A percentile compares a stretch with the other conserved stretches of the same genome.
phyloP scores from a whole-genome alignment of 805 yeast genomes.

The Isabelozyma rhagii region DNA sequence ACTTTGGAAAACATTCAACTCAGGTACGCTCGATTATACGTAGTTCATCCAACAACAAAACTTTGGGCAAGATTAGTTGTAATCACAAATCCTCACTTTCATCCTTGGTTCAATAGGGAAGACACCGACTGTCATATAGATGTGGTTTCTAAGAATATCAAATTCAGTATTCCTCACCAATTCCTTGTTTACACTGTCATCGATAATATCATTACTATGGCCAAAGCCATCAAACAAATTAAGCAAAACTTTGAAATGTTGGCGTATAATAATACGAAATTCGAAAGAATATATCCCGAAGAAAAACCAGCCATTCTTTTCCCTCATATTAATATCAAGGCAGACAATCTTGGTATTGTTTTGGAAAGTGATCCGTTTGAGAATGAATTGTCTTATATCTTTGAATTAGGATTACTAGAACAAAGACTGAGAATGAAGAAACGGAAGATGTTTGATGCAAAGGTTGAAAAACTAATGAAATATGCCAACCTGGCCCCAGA shows the following conservation, averaged over 20 bases:
- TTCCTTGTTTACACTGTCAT: constrained; percentile 75
- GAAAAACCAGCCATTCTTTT: constrained; percentile 43
- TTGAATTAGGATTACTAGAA: constrained; percentile 63
- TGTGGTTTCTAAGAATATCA: constrained; percentile 33
- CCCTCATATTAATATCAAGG: constrained; percentile 54
- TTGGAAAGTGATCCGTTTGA: constrained; percentile 93
- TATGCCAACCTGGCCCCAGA: background rate
- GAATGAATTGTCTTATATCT: constrained; percentile 60
- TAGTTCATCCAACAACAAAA: constrained; percentile 48
- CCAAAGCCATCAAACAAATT: constrained; percentile 65
- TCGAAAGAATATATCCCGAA: constrained; percentile 30
- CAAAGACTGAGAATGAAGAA: constrained; percentile 62
- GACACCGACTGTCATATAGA: constrained; percentile 12
- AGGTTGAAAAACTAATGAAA: constrained; percentile 9
- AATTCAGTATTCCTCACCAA: constrained; percentile 65
- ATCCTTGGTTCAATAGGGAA: constrained; percentile 10
- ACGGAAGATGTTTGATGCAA: constrained; percentile 31
- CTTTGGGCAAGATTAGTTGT: constrained; percentile 38
- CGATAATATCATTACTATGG: constrained; percentile 68
- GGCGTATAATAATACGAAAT: constrained; percentile 18
- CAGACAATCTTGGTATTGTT: constrained; percentile 57
- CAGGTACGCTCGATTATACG: constrained; percentile 43
- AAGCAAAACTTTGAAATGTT: constrained; percentile 43
- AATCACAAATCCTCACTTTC: constrained; percentile 15
- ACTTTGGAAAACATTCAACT: constrained; percentile 26